phyloP scores from a whole-genome alignment of 2,329 filamentous ascomycete species.

The Whalleya microplaca region DNA sequence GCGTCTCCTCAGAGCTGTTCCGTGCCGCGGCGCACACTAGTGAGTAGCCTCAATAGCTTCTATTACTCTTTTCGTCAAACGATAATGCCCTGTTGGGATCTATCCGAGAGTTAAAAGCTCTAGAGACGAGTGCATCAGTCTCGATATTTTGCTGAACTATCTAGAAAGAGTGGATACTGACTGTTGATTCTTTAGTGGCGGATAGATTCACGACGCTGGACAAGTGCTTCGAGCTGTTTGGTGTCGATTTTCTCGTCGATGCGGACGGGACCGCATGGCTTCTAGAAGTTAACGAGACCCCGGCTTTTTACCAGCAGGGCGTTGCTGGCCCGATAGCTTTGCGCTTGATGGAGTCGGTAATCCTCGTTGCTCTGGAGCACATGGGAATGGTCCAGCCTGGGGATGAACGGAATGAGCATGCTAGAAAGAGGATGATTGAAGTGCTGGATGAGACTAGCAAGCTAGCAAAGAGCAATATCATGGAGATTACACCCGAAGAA shows the following conservation, averaged over 20 bases:
- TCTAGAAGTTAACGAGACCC: constrained; percentile 44
- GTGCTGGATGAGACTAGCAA: constrained; percentile 35
- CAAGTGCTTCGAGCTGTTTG: constrained; percentile 44
- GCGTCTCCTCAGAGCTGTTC: constrained; percentile 40
- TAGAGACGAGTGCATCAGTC: too few species aligned
- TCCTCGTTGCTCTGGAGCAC: constrained; percentile 41
- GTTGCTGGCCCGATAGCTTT: constrained; percentile 39
- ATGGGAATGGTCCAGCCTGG: constrained; percentile 29
- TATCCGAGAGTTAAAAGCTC: too few species aligned
- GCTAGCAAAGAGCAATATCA: constrained; percentile 36
- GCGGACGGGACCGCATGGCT: constrained; percentile 38
- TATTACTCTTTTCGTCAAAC: too few species aligned
- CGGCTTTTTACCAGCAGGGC: constrained; percentile 42
- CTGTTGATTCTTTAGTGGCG: too few species aligned
- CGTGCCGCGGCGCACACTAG: constrained; percentile 41
- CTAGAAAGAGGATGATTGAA: constrained; percentile 28
- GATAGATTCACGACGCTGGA: constrained; percentile 43
- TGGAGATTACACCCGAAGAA: constrained; percentile 28
- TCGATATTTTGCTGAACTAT: too few species aligned
- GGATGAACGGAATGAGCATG: constrained; percentile 12
- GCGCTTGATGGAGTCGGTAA: constrained; percentile 42
- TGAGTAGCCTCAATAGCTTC: too few species aligned
- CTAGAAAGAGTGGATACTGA: too few species aligned
- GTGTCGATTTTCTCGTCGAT: constrained; percentile 42
- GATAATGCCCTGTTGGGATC: too few species aligned